phyloP scores from a whole-genome alignment of 768 basidiomycete genomes.

The Macrolepiota dolichaula region DNA sequence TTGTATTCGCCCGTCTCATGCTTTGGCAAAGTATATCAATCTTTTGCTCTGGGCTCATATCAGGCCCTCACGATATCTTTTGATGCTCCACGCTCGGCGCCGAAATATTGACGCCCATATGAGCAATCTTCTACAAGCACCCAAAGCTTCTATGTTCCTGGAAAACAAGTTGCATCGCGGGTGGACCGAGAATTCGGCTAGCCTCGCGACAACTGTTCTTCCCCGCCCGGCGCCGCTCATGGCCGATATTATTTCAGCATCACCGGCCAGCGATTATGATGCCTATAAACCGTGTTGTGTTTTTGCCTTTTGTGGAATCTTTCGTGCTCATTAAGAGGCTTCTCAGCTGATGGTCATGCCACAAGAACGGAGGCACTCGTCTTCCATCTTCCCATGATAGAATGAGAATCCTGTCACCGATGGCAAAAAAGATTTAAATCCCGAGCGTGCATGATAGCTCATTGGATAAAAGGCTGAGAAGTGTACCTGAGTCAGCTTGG shows the following conservation, averaged over 20 bases:
- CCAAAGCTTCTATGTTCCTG: not conserved
- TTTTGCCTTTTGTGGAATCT: not conserved
- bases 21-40: no score
- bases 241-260: not conserved
- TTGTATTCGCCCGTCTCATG: no score
- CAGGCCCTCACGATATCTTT: no score
- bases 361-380: not conserved
- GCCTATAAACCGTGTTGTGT: not conserved
- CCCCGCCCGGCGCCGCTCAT: not conserved
- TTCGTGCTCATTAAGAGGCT: not conserved
- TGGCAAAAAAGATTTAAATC: not conserved
- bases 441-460: not conserved
- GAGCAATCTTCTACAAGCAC: not conserved
- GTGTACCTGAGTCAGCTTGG: not conserved
- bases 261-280: not conserved
- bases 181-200: not conserved
- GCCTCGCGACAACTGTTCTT: not conserved
- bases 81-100: not conserved
- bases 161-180: not conserved
- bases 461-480: not conserved
- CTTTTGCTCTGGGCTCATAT: no score
- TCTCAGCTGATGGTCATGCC: not conserved
- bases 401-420: not conserved
- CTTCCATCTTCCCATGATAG: not conserved
- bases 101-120: not conserved